Evolutionary conservation across 169 alveolate species (phyloP), one percentile per base, ranked within the genome.

Genomic region (Cryptosporidium meleagridis): DNA sequence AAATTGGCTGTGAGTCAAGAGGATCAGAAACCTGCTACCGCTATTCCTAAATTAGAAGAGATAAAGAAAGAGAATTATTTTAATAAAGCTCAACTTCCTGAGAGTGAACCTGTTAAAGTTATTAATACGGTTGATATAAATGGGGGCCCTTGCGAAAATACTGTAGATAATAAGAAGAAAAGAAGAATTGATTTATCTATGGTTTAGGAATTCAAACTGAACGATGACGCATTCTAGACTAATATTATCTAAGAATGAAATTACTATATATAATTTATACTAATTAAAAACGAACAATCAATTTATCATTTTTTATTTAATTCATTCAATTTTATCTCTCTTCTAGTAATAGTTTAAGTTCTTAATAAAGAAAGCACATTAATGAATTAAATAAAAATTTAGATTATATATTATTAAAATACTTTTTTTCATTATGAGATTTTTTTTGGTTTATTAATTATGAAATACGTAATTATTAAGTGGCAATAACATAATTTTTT

Each of bases 111-210:
- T 26, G 68, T 80, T 37, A 80, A 80, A 31, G 89, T 80, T 80
- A 65, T 80, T 44, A 80, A 80, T 59, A 53, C 80, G 9, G 65
- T n/a, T 41, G 69, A 62, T 14, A 18, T 23, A 12, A 31, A 65
- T 23, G 41, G 7, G 14, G 26, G 29, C 10, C 5, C 14, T 62
- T 70, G 65, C 8, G 67, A 35, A 70, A 80, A 80, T 62, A 62
- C 65, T 3, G 89, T 59, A 21, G 89, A 80, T 44, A 80, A 75
- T 33, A 80, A 80, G 45, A 80, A 65, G 59, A 41, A 41, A 41
- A 80, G 89, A 80, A 80, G 89, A 48, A 80, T 80, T 44, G 89
- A 80, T 21, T 45, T 80, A 51, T 44, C 89, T 14, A 80, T 62
- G 41, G 29, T 80, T n/a, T 80, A 62, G n/a, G 48, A 1, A 29